These are phyloP conservation scores for Penicillium paradoxum DNA, from an alignment of 495 filamentous ascomycete genomes.

Conservation along the genomic window DNA sequence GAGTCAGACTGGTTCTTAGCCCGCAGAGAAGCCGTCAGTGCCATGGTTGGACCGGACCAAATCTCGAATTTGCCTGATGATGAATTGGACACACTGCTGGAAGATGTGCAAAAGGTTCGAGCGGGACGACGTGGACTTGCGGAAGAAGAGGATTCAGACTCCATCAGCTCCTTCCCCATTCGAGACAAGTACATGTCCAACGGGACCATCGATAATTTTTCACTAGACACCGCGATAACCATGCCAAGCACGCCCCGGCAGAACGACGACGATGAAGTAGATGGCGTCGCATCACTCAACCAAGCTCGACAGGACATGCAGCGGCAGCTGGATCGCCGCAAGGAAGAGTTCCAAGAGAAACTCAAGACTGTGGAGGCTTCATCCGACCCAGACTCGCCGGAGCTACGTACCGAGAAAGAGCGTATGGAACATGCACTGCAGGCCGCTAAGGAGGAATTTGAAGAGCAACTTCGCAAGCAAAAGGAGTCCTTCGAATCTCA, in stretches of 20 bases:
- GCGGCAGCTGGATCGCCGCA: constrained; percentile 77
- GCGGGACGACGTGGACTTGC: constrained; percentile 68
- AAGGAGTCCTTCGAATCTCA: constrained; percentile 71
- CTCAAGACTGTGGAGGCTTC: constrained; percentile 70
- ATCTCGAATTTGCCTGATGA: constrained; percentile 86
- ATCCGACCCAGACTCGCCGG: constrained; percentile 72
- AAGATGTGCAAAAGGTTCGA: constrained; percentile 85
- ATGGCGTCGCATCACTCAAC: constrained; percentile 61
- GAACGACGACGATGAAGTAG: constrained; percentile 60
- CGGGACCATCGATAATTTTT: constrained; percentile 94
- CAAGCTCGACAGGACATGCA: constrained; percentile 85
- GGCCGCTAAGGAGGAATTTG: constrained; percentile 79
- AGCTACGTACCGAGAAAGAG: constrained; percentile 76
- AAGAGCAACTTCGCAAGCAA: constrained; percentile 69
- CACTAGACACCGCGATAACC: constrained; percentile 87
- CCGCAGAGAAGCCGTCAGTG: constrained; percentile 82
- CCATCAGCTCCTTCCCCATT: constrained; percentile 77
- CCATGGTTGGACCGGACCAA: constrained; percentile 86
- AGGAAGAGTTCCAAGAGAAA: constrained; percentile 72
- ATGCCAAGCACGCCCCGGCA: constrained; percentile 87
- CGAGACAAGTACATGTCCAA: constrained; percentile 96
- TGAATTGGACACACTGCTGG: constrained; percentile 89
- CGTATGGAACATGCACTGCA: constrained; percentile 81
- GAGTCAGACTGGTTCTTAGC: constrained; percentile 98
- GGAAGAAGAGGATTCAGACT: constrained; percentile 88